Evolutionary conservation across 2,329 filamentous ascomycete genomes (phyloP), one percentile per base, ranked within the genome.

Genomic region (Neofusicoccum sp.): DNA sequence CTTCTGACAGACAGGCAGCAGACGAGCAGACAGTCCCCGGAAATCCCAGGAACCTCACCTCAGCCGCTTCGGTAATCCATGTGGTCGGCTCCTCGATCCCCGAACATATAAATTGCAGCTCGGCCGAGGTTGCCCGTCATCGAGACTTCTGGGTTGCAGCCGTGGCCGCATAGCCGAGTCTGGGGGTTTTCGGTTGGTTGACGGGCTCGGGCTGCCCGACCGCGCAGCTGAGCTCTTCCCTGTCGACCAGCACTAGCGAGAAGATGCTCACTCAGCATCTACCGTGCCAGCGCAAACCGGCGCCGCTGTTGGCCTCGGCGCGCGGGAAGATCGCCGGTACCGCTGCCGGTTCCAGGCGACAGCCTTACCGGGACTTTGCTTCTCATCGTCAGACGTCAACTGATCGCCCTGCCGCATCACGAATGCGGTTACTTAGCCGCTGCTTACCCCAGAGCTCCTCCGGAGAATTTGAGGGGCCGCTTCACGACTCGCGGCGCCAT

Each of bases 401-500:
- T 8, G 51, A 56, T 56, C 28, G 51, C 38, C 51, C 9, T 30
- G 38, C 38, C 26, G 24, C 28, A 6, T 54, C 14, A 59, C 57
- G 6, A 36, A 31, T 43, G 44, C 16, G 44, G 38, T n/a, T n/a
- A n/a, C n/a, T 20, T 48, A 20, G n/a, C 28, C 26, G 47, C 41
- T 31, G 20, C 14, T 57, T 57, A 57, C 31, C 53, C 53, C 20
- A 30, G 9, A 33, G 26, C 36, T 48, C 44, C 43, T 33, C 44
- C 57, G 57, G 57, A 51, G 57, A 60, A 58, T 58, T 58, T 12
- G 45, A 51, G 57, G 57, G 57, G 57, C 57, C 44, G 44, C 57
- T 28, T 26, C 8, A 16, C 12, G 33, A 38, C 28, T n/a, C n/a
- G 14, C 24, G 4, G 16, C 9, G 12, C 12, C 34, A 28, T 11